Base-by-base conservation (phyloP, 768 basidiomycete species). In the Dioszegia crocea region DNA sequence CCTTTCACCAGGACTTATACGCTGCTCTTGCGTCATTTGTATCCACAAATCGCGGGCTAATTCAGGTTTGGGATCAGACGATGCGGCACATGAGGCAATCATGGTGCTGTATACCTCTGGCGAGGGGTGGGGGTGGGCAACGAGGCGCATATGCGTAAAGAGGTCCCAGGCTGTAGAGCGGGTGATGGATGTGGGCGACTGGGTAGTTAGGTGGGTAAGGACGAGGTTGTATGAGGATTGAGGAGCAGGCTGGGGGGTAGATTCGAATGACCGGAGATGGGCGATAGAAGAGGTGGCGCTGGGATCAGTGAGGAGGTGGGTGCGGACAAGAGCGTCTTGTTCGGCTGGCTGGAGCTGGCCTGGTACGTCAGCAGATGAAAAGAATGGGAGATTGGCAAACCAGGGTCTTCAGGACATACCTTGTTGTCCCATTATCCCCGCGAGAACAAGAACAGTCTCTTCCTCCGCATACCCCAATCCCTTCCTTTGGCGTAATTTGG, bases 121-220 rank as follows among this genome's bases (percentile, higher is more conserved):
- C 62, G 88, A 85, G 0, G 93, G 92, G 3, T 79, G 78, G 0
- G 91, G 86, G 73, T 98, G 91, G 0, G 94, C 90, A 14, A 89
- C 88, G 61, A 96, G 92, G 45, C 94, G 89, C 89, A 96, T 93
- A 76, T 99, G 94, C 1, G 88, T 80, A 75, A 90, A 97, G 39
- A 97, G 83, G 70, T 98, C 90, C 90, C 91, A 96, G 2, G 89
- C 93, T 60, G 89, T 86, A 0, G 88, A 87, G 30, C 62, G 60
- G 36, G 66, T 66, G 24, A 65, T 65, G 30, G 67, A 62, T 54
- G 61, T 61, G 83, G 83, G 31, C 85, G 85, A 59, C 0, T 75
- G 58, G 2, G 67, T 24, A 21, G 76, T 69, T 16, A 78, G 75
- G 23, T 66, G 64, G 24, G 56, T 30, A 3, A 94, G 87, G 46